These are phyloP conservation scores for Clavispora fructus DNA, from an alignment of 805 yeast species.

Conservation along the genomic window DNA sequence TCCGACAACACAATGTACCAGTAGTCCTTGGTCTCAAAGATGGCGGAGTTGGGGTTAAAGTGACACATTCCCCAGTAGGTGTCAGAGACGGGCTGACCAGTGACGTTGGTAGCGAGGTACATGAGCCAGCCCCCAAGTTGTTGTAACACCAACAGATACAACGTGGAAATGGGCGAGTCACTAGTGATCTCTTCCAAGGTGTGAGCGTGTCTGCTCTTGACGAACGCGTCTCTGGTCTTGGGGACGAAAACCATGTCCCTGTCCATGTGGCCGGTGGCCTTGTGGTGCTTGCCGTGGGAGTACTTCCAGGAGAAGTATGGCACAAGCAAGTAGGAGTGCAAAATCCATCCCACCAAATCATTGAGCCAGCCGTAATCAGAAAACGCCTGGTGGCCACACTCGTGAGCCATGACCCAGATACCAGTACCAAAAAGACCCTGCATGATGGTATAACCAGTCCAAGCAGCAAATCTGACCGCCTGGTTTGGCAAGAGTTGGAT, in stretches of 20 bases:
- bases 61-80: conserved; percentile 53
- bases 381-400: conserved; percentile 88
- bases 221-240: conserved; percentile 53
- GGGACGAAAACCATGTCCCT: conserved; percentile 88
- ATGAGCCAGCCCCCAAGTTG: conserved; percentile 76
- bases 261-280: conserved; percentile 78
- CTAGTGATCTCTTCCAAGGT: conserved; percentile 54
- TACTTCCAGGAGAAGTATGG: conserved; percentile 88
- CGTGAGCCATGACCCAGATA: conserved; percentile 83
- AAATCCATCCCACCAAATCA: conserved; percentile 77
- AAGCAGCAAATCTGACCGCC: conserved; percentile 46
- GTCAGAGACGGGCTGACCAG: conserved; percentile 61
- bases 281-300: conserved; percentile 83
- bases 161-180: conserved; percentile 69
- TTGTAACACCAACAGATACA: conserved; percentile 52
- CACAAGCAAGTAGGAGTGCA: conserved; percentile 73
- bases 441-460: conserved; percentile 50
- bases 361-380: conserved; percentile 66
- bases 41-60: conserved; percentile 67
- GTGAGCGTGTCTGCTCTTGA: conserved; percentile 30
- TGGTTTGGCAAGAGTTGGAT: conserved; percentile 38
- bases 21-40: conserved; percentile 69
- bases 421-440: conserved; percentile 74
- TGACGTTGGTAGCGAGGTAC: conserved; percentile 63
- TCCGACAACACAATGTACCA: conserved; percentile 70